Evolutionary conservation across 2,329 filamentous ascomycete species (phyloP).

Genomic region (Tolypocladium capitatum): DNA sequence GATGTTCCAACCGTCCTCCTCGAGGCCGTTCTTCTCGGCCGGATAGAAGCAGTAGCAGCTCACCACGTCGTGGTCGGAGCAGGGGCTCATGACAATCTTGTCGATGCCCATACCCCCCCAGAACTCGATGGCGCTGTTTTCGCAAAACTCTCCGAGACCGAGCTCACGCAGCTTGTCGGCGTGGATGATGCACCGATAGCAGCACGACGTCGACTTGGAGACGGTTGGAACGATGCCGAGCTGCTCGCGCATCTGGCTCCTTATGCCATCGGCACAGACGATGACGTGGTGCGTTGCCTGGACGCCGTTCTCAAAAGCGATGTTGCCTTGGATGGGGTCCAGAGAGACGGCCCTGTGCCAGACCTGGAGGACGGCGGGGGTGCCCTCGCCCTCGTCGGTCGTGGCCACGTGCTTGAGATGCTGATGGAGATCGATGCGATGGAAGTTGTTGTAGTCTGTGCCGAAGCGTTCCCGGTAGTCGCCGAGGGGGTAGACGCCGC

Average conservation of each 20-base stretch:
- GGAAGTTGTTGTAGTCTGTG: conserved; percentile 50
- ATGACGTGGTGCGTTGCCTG: conserved; percentile 39
- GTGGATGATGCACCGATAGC: conserved; percentile 45
- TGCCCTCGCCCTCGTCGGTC: conserved; percentile 34
- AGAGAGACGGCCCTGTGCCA: conserved; percentile 39
- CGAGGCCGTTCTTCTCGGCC: conserved; percentile 40
- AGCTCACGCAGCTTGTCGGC: conserved; percentile 38
- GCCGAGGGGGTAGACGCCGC: conserved; percentile 42
- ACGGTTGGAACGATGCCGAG: conserved; percentile 42
- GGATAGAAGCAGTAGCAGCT: conserved; percentile 58
- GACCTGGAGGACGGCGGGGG: conserved; percentile 34
- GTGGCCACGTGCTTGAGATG: conserved; percentile 46
- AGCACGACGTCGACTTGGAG: conserved; percentile 39
- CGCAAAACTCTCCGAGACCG: conserved; percentile 43
- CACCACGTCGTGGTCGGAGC: conserved; percentile 43
- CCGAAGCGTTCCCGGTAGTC: conserved; percentile 51
- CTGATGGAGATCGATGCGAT: conserved; percentile 47
- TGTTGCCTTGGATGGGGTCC: conserved; percentile 31
- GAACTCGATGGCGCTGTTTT: conserved; percentile 45
- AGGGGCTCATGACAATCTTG: conserved; percentile 55
- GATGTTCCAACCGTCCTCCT: conserved; percentile 40
- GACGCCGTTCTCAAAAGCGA: conserved; percentile 36
- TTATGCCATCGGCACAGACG: conserved; percentile 49
- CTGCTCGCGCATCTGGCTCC: conserved; percentile 40
- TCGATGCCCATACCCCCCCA: conserved; percentile 49